These are phyloP conservation scores for Chimonanthus salicifolius DNA, from an alignment of 164 flowering plant genomes.

Conservation along the genomic window DNA sequence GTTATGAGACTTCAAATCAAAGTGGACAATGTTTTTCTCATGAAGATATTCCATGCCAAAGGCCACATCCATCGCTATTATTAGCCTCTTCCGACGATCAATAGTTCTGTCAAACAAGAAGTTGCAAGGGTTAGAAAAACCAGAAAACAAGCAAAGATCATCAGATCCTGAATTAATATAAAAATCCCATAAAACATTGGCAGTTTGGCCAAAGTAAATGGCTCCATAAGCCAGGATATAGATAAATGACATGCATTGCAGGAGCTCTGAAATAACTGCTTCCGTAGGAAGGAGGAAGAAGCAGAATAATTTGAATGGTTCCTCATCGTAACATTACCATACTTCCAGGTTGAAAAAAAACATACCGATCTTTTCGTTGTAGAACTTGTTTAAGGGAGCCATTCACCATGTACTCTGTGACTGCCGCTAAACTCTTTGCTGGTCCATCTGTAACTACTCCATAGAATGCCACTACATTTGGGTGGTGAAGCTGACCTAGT, in stretches of 20 bases:
- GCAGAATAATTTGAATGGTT: not conserved
- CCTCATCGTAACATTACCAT: not conserved
- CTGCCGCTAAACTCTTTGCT: constrained; percentile 28
- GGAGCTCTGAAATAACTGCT: not conserved
- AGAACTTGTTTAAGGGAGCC: constrained; percentile 49
- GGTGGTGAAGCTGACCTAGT: constrained; percentile 42
- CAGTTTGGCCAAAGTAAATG: not conserved
- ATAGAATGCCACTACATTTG: constrained; percentile 45
- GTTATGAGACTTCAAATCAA: constrained; percentile 48
- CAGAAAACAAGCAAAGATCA: not conserved
- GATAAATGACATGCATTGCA: not conserved
- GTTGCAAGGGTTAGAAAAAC: not conserved
- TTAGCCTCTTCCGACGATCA: constrained; percentile 50
- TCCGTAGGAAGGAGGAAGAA: not conserved
- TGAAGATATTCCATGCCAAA: constrained; percentile 56
- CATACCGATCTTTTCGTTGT: constrained; percentile 37
- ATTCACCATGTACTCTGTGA: constrained; percentile 52
- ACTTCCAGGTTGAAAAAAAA: not conserved
- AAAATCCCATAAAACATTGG: not conserved
- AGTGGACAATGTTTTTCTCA: constrained; percentile 43
- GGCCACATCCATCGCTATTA: constrained; percentile 53
- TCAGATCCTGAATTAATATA: too few species aligned
- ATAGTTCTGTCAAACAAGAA: constrained; percentile 26
- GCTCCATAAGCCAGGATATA: not conserved
- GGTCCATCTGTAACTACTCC: constrained; percentile 51